phyloP scores from a whole-genome alignment of 2,329 filamentous ascomycete species.

The Scedosporium boydii region DNA sequence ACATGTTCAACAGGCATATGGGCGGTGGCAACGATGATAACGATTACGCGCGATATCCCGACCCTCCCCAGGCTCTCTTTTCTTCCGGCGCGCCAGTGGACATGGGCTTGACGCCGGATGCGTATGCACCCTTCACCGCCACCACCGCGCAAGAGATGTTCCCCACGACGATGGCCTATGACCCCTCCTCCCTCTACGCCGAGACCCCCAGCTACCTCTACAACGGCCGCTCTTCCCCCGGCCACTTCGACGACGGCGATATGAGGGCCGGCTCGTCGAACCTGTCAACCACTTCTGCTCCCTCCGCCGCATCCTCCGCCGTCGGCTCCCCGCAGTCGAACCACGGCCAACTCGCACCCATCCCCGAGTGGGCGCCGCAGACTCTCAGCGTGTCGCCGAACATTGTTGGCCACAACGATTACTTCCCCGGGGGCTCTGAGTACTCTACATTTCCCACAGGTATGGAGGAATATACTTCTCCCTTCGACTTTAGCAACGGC shows the following conservation, averaged over 20 bases:
- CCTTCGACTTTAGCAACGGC: conserved; percentile 36
- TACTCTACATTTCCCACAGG: conserved; percentile 43
- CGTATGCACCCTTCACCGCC: conserved; percentile 28
- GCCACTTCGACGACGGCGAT: conserved; percentile 42
- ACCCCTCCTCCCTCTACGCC: conserved; percentile 34
- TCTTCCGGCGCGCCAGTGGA: conserved; percentile 34
- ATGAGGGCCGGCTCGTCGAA: conserved; percentile 44
- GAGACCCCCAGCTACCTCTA: conserved; percentile 35
- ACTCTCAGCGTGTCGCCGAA: conserved; percentile 50
- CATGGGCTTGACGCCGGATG: conserved; percentile 37
- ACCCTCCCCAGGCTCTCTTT: conserved; percentile 31
- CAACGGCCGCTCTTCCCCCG: conserved; percentile 36
- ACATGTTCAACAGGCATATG: conserved; percentile 4
- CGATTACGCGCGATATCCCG: conserved; percentile 36
- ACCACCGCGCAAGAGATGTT: conserved; percentile 15
- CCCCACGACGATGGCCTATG: conserved; percentile 34
- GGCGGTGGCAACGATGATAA: neutral
- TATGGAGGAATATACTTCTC: conserved; percentile 34
- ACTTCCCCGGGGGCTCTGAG: conserved; percentile 41
- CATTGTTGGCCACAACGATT: conserved; percentile 47
- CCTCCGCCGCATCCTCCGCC: conserved; percentile 56
- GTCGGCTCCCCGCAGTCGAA: conserved; percentile 59
- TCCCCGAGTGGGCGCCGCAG: conserved; percentile 45
- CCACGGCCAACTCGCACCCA: conserved; percentile 45
- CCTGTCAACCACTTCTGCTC: conserved; percentile 51